Evolutionary conservation across 345 rosid species (phyloP), one percentile per base, ranked within the genome.

Genomic region (Luvunga scandens): DNA sequence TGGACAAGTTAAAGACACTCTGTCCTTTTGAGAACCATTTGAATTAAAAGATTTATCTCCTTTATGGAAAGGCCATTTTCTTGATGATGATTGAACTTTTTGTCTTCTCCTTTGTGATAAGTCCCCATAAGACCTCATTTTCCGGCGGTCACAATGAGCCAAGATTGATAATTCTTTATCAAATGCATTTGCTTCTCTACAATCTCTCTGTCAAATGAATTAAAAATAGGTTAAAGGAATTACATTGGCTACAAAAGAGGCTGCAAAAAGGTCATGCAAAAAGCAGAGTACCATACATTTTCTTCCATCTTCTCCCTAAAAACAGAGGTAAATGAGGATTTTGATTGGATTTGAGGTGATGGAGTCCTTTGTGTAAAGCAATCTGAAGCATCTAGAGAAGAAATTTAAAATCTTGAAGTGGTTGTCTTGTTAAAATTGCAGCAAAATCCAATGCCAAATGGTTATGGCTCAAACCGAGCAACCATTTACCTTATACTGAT

Each of bases 301-400:
- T 82, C 85, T 65, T 87, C 92, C 67, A 90, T 79, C 84, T 70
- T 85, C 73, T 75, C 84, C 75, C 76, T 53, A 74, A 92, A 88
- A 72, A 63, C 19, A 59, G 80, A 27, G 70, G 85, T 75, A 82
- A 90, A 91, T 25, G 87, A 72, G n/a, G 93, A 84, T 65, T 81
- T 83, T 18, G 86, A 66, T 67, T 69, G 74, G 68, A 74, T 87
- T 77, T 79, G 79, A 36, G 84, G 73, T 72, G 84, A 77, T 72
- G 83, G 50, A 73, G 38, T 71, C 73, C 77, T 82, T 64, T 78
- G 78, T 75, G 77, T 82, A 75, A 66, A 81, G 42, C 75, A 88
- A 83, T 86, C 83, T 68, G 85, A 69, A 82, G 81, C 79, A 85
- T 86, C 90, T 88, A 82, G 21, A 87, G 76, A 80, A 73, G 33